These are phyloP conservation scores for Fraxinus quadrangulata DNA, from an alignment of 257 asterid species.

Conservation along the genomic window DNA sequence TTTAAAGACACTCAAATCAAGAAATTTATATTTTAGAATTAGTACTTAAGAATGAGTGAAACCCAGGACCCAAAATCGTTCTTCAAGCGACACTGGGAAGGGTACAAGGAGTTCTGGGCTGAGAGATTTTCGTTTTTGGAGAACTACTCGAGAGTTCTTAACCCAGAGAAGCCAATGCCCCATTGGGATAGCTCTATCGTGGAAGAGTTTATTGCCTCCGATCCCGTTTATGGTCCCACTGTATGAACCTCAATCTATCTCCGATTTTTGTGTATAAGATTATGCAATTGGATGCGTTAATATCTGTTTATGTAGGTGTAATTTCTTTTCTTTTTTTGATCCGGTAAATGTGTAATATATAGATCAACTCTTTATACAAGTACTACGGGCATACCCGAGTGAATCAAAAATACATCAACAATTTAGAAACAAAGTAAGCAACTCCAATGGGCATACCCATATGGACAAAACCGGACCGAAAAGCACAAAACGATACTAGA, in stretches of 20 bases:
- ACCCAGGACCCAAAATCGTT: constrained; percentile 41
- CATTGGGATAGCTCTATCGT: constrained; percentile 79
- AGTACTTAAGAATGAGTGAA: constrained; percentile 32
- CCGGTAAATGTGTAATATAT: no score
- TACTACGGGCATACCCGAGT: no score
- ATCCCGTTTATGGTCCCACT: constrained; percentile 77
- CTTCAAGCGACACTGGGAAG: constrained; percentile 53
- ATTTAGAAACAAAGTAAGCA: no score
- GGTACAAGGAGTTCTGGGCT: constrained; percentile 68
- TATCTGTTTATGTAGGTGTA: no score
- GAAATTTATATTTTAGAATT: background rate
- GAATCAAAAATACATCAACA: no score
- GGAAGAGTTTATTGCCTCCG: constrained; percentile 75
- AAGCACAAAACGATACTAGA: no score
- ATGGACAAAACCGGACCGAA: no score
- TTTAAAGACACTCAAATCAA: background rate
- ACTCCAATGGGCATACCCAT: no score
- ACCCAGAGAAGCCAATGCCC: constrained; percentile 76
- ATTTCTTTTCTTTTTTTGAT: no score
- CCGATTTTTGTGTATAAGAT: no score
- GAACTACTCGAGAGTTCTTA: constrained; percentile 62
- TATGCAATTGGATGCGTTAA: no score
- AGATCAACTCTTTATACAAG: no score
- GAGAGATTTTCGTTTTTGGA: constrained; percentile 68
- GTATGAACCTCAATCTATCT: constrained; percentile 37